Conservation (phyloP, 208 protist species). For the Acanthamoeba castellanii region DNA sequence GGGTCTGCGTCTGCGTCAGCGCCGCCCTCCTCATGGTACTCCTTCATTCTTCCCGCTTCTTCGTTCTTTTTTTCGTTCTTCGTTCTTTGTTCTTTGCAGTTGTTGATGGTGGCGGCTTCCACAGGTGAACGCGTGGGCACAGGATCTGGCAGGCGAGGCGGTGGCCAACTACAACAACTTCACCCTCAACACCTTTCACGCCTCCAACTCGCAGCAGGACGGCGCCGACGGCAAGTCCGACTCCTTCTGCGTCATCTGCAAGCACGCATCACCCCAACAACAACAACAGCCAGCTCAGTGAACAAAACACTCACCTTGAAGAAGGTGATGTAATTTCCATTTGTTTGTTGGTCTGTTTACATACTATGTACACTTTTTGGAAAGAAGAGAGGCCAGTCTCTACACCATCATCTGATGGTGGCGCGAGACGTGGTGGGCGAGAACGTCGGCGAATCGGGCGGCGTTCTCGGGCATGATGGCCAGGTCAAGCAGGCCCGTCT, state of each 20-base stretch:
- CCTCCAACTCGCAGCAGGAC: conserved; percentile 35
- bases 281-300: no score
- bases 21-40: conserved; percentile 53
- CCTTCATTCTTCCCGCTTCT: not conserved
- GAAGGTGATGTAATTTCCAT: no score
- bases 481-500: not conserved
- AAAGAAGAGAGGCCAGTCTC: no score
- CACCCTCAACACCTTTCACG: conserved; percentile 64
- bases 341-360: no score
- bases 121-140: conserved; percentile 62
- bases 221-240: conserved; percentile 54
- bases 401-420: not conserved
- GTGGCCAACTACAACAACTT: conserved; percentile 68
- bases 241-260: not conserved
- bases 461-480: not conserved
- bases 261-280: not conserved
- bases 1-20: conserved; percentile 43
- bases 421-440: not conserved
- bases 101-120: not conserved
- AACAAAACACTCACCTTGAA: no score
- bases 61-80: not conserved
- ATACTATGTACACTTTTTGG: no score
- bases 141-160: conserved; percentile 6
- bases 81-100: not conserved
- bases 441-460: not conserved